These are phyloP conservation scores for Ophiosphaerella narmari DNA, from an alignment of 2,329 filamentous ascomycete species.

Conservation along the genomic window DNA sequence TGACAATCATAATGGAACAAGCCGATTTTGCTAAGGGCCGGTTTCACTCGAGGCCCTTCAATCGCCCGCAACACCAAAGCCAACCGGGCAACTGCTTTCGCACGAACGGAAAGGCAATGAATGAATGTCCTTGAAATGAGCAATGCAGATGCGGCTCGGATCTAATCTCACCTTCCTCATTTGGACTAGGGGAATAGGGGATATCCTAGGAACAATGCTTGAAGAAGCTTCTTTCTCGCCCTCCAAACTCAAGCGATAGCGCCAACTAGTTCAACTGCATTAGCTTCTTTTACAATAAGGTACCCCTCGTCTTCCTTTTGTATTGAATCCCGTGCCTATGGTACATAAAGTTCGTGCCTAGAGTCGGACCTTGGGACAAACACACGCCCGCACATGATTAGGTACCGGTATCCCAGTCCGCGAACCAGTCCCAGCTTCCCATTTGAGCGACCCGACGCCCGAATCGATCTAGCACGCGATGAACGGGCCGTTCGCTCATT, in stretches of 20 bases:
- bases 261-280: neutral
- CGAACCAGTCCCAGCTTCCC: neutral
- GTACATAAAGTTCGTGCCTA: neutral
- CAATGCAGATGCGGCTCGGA: neutral
- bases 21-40: no score
- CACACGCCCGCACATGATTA: neutral
- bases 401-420: no score
- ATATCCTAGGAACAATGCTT: neutral
- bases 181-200: neutral
- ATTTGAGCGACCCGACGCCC: neutral
- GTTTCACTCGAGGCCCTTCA: neutral
- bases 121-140: neutral
- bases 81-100: neutral
- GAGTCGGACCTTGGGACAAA: neutral
- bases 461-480: conserved; percentile 11
- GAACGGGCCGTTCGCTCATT: conserved; percentile 11
- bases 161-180: conserved; percentile 1
- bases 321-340: no score
- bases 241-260: no score
- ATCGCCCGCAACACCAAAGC: neutral
- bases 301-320: no score
- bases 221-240: neutral
- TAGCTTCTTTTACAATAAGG: neutral
- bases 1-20: no score
- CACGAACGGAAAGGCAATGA: neutral